Conservation (phyloP, 169 alveolate species). For the Sarcocystis neurona region DNA sequence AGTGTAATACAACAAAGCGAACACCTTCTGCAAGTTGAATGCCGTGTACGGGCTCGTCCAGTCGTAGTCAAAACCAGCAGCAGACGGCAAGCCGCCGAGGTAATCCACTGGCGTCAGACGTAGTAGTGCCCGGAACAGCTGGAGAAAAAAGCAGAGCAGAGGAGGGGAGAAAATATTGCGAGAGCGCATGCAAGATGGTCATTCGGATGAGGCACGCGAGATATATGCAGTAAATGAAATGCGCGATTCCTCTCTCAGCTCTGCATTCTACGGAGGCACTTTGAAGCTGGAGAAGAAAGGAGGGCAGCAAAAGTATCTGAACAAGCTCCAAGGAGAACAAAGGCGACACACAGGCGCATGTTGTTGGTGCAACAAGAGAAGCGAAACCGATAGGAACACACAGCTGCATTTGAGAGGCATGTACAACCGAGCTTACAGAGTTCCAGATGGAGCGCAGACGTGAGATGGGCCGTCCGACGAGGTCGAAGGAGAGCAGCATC, state of each 20-base stretch:
- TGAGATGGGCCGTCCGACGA: slow-evolving; percentile 58
- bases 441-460: slow-evolving; percentile 55
- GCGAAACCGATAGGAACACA: neutral
- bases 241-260: neutral
- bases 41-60: slow-evolving; percentile 32
- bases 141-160: neutral
- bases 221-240: neutral
- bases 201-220: neutral
- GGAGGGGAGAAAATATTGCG: neutral
- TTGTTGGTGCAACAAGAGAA: neutral
- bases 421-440: slow-evolving; percentile 9
- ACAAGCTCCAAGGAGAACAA: neutral
- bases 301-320: neutral
- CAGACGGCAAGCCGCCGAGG: no score
- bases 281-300: neutral
- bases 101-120: slow-evolving; percentile 47
- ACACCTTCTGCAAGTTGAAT: slow-evolving; percentile 28
- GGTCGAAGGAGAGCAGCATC: slow-evolving; percentile 60
- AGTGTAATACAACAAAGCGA: slow-evolving; percentile 31
- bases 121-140: slow-evolving; percentile 54
- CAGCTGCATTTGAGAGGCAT: neutral
- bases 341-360: neutral
- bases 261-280: neutral
- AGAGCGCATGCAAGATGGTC: neutral
- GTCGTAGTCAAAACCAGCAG: slow-evolving; percentile 41